phyloP scores from a whole-genome alignment of 805 yeast species.

The Nakazawaea ambrosiae region DNA sequence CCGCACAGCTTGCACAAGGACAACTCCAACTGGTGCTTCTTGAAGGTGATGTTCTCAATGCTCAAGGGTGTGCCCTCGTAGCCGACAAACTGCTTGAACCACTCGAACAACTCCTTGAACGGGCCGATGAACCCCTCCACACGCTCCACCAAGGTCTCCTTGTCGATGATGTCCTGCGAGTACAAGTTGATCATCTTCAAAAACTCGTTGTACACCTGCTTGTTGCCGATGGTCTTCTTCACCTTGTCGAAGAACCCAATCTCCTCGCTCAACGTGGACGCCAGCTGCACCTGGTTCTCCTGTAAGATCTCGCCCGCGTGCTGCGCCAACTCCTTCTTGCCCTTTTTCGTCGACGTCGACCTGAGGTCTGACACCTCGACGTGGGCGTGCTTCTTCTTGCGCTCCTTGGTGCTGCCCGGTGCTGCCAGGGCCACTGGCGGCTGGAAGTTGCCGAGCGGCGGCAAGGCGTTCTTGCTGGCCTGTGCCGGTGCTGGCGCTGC shows the following conservation, averaged over 20 bases:
- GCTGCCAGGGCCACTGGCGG: constrained; percentile 42
- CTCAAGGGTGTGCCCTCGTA: constrained; percentile 77
- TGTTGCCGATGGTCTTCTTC: constrained; percentile 80
- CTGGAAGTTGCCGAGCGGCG: constrained; percentile 86
- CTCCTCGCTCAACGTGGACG: constrained; percentile 48
- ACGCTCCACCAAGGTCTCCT: constrained; percentile 71
- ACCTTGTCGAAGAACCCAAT: constrained; percentile 87
- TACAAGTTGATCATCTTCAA: constrained; percentile 80
- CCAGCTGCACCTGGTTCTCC: constrained; percentile 8
- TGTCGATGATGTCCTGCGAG: constrained; percentile 87
- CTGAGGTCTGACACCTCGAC: constrained; percentile 44
- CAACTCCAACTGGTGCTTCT: constrained; percentile 86
- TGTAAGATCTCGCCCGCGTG: constrained; percentile 6
- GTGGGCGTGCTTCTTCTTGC: constrained; percentile 20
- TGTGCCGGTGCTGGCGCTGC: no score
- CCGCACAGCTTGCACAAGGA: constrained; percentile 91
- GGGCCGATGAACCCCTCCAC: constrained; percentile 82
- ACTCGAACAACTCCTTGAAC: constrained; percentile 68
- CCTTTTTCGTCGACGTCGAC: constrained; percentile 18
- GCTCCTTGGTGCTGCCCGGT: constrained; percentile 18
- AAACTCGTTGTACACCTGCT: constrained; percentile 88
- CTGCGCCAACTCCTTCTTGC: constrained; percentile 25
- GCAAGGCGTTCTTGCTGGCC: constrained; percentile 33
- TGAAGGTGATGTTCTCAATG: constrained; percentile 82
- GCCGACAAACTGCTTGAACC: constrained; percentile 93